Evolutionary conservation across 129 eudicot species (phyloP).

Genomic region (Ambrosia artemisiifolia): DNA sequence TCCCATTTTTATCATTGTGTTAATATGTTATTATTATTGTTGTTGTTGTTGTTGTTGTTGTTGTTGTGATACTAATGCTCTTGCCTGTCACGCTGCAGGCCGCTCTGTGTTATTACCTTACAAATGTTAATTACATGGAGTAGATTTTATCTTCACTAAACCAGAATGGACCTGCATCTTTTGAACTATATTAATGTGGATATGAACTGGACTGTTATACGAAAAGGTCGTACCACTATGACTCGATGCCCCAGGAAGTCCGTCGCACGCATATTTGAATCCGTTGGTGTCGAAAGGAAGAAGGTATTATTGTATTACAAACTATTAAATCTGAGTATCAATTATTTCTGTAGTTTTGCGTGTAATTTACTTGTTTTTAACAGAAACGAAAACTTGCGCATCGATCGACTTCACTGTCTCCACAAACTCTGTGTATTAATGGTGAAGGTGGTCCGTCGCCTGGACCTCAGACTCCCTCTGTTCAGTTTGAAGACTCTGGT

Average conservation of each 20-base stretch:
- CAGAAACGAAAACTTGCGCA: slow-evolving; percentile 28
- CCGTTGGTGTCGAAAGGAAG: slow-evolving; percentile 6
- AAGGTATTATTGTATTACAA: slow-evolving; percentile 4
- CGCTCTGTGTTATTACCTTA: neutral
- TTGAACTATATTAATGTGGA: slow-evolving; percentile 14
- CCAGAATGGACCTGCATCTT: slow-evolving; percentile 25
- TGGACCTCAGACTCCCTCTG: slow-evolving; percentile 3
- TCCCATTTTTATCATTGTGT: no score
- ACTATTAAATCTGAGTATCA: neutral
- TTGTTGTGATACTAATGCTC: slow-evolving; percentile 7
- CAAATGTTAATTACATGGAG: slow-evolving; percentile 3
- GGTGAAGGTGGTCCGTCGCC: slow-evolving; percentile 20
- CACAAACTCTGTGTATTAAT: slow-evolving; percentile 16
- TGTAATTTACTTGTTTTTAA: slow-evolving; percentile 1
- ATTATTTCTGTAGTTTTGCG: neutral
- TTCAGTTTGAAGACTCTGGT: slow-evolving; percentile 21
- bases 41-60: no score
- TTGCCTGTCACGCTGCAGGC: slow-evolving; percentile 4
- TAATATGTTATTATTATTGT: no score
- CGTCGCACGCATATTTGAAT: neutral
- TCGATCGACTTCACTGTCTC: slow-evolving; percentile 14
- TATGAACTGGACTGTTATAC: slow-evolving; percentile 28
- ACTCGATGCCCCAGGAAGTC: slow-evolving; percentile 35
- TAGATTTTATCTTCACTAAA: slow-evolving; percentile 9
- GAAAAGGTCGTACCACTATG: slow-evolving; percentile 27